Base-by-base conservation (phyloP, 192 early-diverging fungal genomes). In the Backusella morwellensis region DNA sequence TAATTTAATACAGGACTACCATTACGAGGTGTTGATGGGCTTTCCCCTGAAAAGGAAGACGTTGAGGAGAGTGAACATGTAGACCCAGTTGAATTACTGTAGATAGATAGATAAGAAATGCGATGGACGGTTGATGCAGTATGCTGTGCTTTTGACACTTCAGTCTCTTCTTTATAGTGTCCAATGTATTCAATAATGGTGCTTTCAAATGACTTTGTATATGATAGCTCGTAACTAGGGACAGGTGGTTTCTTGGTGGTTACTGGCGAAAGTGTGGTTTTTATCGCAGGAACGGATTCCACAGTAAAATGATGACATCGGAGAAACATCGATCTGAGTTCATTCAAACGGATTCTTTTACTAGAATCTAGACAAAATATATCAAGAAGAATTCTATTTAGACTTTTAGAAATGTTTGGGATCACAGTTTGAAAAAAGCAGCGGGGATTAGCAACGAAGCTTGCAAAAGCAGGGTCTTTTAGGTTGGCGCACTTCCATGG, bases 401-500 rank as follows among this genome's bases (percentile, higher is more conserved):
- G 86, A 23, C 88, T 89, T 6, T 81, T 80, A 1, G 92, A 91
- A 36, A 94, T 82, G 19, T 41, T 35, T 1, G 82, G 78, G 4
- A 91, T 83, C 41, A 91, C 90, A 12, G 82, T 82, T 54, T 89
- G 87, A 38, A 94, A 89, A 78, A 92, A 92, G 76, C 91, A 82
- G 34, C 86, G 88, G 81, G 80, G 80, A 34, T 86, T 76, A 52
- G 66, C 69, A 17, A 84, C 72, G 86, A 90, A 86, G 66, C 85
- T 79, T 52, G 88, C 75, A 86, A 91, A 87, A 66, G 85, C 86
- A 77, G 80, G 80, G 82, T 92, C 80, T 78, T 88, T 32, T 80
- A 87, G 78, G 89, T 95, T 79, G 88, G 97, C 81, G 67, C 83
- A 82, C 47, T 87, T 87, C 88, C 88, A 89, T 89, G 97, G 87